Conservation (phyloP, 2,329 filamentous ascomycete species). For the Fusarium floridanum region DNA sequence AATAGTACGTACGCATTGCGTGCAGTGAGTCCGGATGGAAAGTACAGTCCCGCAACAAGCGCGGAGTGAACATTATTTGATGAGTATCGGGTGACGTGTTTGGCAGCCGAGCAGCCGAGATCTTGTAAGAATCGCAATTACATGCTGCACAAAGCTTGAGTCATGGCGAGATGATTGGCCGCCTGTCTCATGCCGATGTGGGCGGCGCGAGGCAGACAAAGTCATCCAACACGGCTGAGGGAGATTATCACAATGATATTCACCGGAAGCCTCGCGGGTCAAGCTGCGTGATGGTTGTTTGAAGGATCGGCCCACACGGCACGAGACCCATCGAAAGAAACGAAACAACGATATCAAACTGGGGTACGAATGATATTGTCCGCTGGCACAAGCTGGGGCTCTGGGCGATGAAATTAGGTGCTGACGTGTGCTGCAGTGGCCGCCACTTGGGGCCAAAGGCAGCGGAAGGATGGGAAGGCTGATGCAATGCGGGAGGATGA, state of each 20-base stretch:
- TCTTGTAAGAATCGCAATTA: not conserved
- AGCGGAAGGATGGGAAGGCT: conserved; percentile 8
- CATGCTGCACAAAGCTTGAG: not conserved
- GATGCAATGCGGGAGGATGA: conserved; percentile 26
- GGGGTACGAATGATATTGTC: conserved; percentile 5
- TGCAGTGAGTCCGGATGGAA: not conserved
- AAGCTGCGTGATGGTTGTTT: not conserved
- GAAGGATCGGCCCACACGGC: conserved; percentile 8
- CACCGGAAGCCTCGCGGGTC: not conserved
- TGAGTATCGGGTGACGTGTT: not conserved
- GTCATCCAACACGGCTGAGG: conserved; percentile 5
- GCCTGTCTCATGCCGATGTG: not conserved
- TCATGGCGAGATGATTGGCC: not conserved
- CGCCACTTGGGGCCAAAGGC: not conserved
- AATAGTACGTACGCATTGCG: not conserved
- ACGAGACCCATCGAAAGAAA: conserved; percentile 13
- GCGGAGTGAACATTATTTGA: not conserved
- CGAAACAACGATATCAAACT: conserved; percentile 12
- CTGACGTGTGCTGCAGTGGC: conserved; percentile 39
- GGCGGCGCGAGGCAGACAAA: not conserved
- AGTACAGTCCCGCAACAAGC: not conserved
- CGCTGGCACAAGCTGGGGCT: not conserved
- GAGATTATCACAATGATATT: not conserved
- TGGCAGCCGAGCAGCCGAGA: not conserved
- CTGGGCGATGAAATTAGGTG: conserved; percentile 38